Evolutionary conservation across 2,329 filamentous ascomycete genomes (phyloP).

Genomic region (Pseudogymnoascus pannorum): DNA sequence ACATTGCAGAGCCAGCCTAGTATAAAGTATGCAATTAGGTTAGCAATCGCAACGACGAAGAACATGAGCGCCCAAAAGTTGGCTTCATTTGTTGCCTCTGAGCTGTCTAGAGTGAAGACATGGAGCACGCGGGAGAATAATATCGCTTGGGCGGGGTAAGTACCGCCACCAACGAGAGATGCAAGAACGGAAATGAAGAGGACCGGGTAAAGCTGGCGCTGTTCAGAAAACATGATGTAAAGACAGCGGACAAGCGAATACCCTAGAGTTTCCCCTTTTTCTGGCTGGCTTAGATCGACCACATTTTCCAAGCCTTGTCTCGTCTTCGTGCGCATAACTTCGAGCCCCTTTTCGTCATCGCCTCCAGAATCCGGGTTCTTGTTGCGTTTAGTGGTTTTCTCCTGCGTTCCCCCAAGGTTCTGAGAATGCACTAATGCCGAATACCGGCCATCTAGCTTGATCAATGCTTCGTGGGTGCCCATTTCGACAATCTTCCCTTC

Average conservation of each 20-base stretch:
- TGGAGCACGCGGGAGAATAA: slow-evolving; percentile 29
- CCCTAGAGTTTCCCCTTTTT: slow-evolving; percentile 22
- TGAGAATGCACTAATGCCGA: slow-evolving; percentile 39
- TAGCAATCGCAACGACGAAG: slow-evolving; percentile 36
- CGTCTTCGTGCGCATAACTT: slow-evolving; percentile 14
- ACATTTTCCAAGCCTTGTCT: neutral
- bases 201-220: slow-evolving; percentile 37
- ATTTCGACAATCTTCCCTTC: slow-evolving; percentile 1
- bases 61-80: slow-evolving; percentile 46
- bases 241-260: slow-evolving; percentile 41
- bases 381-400: slow-evolving; percentile 18
- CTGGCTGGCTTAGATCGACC: neutral
- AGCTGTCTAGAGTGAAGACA: slow-evolving; percentile 21
- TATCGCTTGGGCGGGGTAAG: slow-evolving; percentile 30
- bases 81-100: slow-evolving; percentile 22
- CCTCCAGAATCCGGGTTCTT: slow-evolving; percentile 17
- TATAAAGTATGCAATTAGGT: slow-evolving; percentile 29
- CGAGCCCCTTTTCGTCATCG: slow-evolving; percentile 22
- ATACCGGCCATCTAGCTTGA: slow-evolving; percentile 33
- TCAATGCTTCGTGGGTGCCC: slow-evolving; percentile 22
- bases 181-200: slow-evolving; percentile 38
- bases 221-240: slow-evolving; percentile 20
- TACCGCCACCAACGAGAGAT: slow-evolving; percentile 32
- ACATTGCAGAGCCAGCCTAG: slow-evolving; percentile 28
- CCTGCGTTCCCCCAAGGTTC: slow-evolving; percentile 30